Base-by-base conservation (phyloP, 139 green algal species). In the Diplosphaera chodatii region DNA sequence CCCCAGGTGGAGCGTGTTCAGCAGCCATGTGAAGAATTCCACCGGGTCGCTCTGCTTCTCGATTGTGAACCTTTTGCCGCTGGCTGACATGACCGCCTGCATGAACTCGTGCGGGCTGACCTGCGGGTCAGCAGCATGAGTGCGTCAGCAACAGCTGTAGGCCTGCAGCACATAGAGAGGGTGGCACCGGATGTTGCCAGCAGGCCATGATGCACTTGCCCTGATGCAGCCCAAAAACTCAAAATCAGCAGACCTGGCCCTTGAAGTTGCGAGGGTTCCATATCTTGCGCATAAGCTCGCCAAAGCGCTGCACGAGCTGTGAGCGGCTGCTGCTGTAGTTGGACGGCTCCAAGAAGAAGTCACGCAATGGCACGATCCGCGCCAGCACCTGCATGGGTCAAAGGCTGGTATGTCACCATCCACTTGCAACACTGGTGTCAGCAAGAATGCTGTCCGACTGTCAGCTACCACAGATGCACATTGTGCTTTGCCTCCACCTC, bases 181-280 rank as follows among this genome's bases (percentile, higher is more conserved):
- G n/a, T n/a, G n/a, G n/a, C n/a, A n/a, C n/a, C n/a, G n/a, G n/a
- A n/a, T n/a, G n/a, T n/a, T n/a, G n/a, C n/a, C n/a, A n/a, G n/a
- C n/a, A n/a, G n/a, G n/a, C n/a, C n/a, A n/a, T n/a, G n/a, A n/a
- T n/a, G n/a, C n/a, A n/a, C n/a, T n/a, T n/a, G n/a, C n/a, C n/a
- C n/a, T n/a, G n/a, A n/a, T n/a, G n/a, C n/a, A n/a, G n/a, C n/a
- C n/a, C n/a, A n/a, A n/a, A n/a, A n/a, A n/a, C n/a, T n/a, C n/a
- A n/a, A n/a, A n/a, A n/a, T n/a, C n/a, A n/a, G n/a, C n/a, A n/a
- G n/a, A 93, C 89, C 82, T 96, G 91, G 8, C 91, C 95, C 83
- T 98, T 98, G 88, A 98, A 99, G 67, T 94, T 94, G 13, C 85
- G 78, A 0, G 89, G 81, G 83, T 98, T 96, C 95, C 95, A 99